A percentile compares a stretch with the other conserved stretches of the same genome.
These are phyloP conservation scores for Byssothecium circinans DNA, from an alignment of 2,329 filamentous ascomycete species.

Conservation along the genomic window DNA sequence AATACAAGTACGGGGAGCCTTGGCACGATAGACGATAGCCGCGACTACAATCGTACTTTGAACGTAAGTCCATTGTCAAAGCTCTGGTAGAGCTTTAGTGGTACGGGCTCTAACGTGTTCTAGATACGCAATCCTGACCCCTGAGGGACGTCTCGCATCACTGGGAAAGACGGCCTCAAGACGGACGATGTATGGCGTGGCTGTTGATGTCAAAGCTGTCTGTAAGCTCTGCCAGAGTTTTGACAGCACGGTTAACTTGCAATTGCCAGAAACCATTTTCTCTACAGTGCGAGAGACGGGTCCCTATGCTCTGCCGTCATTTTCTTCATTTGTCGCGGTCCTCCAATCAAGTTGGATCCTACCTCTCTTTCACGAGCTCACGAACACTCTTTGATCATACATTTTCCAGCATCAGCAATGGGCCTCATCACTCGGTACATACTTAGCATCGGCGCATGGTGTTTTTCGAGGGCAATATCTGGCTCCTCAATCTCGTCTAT, in stretches of 20 bases:
- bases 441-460: conserved; percentile 25
- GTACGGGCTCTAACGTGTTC: conserved; percentile 12
- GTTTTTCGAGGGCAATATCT: conserved; percentile 8
- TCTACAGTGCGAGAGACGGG: too few relatives aligned
- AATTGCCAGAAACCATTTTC: conserved; percentile 1
- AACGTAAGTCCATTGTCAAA: conserved; percentile 43
- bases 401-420: conserved; percentile 11
- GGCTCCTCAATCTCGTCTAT: background rate
- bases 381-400: conserved; percentile 22
- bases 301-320: too few relatives aligned
- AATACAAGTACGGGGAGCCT: conserved; percentile 51
- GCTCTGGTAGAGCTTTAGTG: background rate
- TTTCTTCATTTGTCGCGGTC: background rate
- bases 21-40: conserved; percentile 50
- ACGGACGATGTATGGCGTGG: too few relatives aligned
- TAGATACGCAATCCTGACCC: conserved; percentile 41
- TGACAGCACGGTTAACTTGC: background rate
- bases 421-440: conserved; percentile 12
- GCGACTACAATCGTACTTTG: conserved; percentile 52
- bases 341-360: conserved; percentile 16
- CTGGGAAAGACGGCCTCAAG: too few relatives aligned
- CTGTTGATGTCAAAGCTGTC: too few relatives aligned
- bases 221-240: too few relatives aligned
- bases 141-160: conserved; percentile 4
- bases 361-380: conserved; percentile 30